Evolutionary conservation across 352 stramenopile species (phyloP).

Genomic region (Thraustotheca clavata): DNA sequence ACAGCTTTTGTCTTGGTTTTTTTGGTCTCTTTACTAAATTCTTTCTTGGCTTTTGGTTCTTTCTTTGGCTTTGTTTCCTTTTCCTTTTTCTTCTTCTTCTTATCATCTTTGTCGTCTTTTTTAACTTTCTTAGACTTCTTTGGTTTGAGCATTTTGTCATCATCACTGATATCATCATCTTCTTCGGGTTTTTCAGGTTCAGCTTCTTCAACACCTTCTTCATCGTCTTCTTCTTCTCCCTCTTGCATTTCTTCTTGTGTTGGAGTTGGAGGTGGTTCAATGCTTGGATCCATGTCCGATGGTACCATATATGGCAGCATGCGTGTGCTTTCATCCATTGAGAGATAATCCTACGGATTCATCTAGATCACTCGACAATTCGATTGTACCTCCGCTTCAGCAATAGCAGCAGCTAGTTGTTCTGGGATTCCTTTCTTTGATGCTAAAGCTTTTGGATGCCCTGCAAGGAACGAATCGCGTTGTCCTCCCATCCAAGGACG

Average conservation of each 20-base stretch:
- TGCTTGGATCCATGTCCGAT: conserved; percentile 64
- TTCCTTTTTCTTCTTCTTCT: conserved; percentile 34
- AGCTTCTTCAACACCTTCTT: conserved; percentile 24
- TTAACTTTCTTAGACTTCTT: conserved; percentile 23
- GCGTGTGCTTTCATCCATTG: conserved; percentile 61
- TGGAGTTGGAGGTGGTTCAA: conserved; percentile 51
- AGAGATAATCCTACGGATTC: conserved; percentile 50
- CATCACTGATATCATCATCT: conserved; percentile 24
- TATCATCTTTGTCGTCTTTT: conserved; percentile 25
- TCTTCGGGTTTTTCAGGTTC: conserved; percentile 19
- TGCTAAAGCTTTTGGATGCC: conserved; percentile 44
- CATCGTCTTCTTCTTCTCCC: conserved; percentile 27
- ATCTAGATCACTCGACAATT: neutral
- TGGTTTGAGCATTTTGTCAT: conserved; percentile 23
- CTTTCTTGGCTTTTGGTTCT: conserved; percentile 24
- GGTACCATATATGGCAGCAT: conserved; percentile 70
- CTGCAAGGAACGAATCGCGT: conserved; percentile 58
- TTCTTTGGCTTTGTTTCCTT: conserved; percentile 20
- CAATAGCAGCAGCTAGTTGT: conserved; percentile 43
- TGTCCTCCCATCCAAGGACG: conserved; percentile 64
- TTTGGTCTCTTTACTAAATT: conserved; percentile 24
- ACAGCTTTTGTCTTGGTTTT: conserved; percentile 24
- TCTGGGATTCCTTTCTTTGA: conserved; percentile 46
- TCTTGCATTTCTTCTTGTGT: conserved; percentile 26
- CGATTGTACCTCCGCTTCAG: conserved; percentile 41